Conservation (phyloP, 2,329 filamentous ascomycete species). For the Apiospora koreana region DNA sequence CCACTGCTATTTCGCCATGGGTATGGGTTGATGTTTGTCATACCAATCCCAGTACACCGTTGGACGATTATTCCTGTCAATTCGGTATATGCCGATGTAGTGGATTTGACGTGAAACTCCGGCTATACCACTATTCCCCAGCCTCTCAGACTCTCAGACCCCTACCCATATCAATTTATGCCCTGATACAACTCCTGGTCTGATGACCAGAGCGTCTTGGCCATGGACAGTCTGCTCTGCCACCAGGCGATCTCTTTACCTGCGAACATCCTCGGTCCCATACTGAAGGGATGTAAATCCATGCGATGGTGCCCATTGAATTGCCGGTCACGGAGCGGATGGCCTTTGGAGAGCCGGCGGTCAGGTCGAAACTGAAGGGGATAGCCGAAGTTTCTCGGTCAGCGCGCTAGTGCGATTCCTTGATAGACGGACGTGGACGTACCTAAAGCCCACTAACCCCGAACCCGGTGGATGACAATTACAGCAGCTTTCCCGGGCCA, state of each 20-base stretch:
- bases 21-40: neutral
- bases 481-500: neutral
- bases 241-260: slow-evolving; percentile 15
- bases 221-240: slow-evolving; percentile 17
- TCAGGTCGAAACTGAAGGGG: neutral
- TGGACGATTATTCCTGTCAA: neutral
- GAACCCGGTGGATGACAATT: neutral
- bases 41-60: neutral
- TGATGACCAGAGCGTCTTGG: slow-evolving; percentile 20
- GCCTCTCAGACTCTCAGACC: slow-evolving; percentile 16
- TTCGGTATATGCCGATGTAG: neutral
- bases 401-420: neutral
- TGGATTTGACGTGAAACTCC: slow-evolving; percentile 11
- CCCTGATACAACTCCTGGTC: slow-evolving; percentile 14
- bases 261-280: slow-evolving; percentile 18
- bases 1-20: neutral
- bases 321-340: neutral
- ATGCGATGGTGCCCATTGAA: slow-evolving; percentile 11
- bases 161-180: slow-evolving; percentile 14
- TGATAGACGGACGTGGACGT: neutral
- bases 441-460: neutral
- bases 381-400: neutral
- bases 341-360: neutral
- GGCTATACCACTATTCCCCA: slow-evolving; percentile 19
- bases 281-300: slow-evolving; percentile 19